These are phyloP conservation scores for Rubus parviflorus DNA, from an alignment of 306 rosid species.

Conservation along the genomic window DNA sequence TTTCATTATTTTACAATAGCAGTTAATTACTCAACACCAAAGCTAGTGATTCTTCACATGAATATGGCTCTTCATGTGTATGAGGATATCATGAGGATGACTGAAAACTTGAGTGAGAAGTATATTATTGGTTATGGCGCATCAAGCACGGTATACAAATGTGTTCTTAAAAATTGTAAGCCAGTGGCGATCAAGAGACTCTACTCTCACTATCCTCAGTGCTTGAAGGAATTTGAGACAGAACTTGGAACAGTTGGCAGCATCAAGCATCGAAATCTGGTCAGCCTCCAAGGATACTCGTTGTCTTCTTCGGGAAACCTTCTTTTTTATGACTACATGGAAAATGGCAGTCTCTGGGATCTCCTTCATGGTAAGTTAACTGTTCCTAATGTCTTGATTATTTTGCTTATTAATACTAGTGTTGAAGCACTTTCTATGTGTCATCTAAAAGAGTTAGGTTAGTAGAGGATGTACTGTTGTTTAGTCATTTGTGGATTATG, in stretches of 20 bases:
- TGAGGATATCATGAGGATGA: conserved; percentile 95
- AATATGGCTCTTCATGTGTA: conserved; percentile 93
- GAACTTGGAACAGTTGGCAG: conserved; percentile 88
- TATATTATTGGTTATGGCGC: conserved; percentile 88
- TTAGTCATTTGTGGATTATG: no score
- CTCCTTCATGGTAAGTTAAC: conserved; percentile 73
- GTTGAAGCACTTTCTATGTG: background rate
- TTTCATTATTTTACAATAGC: conserved; percentile 31
- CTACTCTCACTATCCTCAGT: conserved; percentile 73
- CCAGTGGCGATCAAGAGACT: conserved; percentile 91
- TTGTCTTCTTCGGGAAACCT: conserved; percentile 84
- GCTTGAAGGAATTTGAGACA: conserved; percentile 78
- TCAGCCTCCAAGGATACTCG: conserved; percentile 90
- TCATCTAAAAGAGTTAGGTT: background rate
- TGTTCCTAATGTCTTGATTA: background rate
- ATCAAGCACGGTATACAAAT: conserved; percentile 94
- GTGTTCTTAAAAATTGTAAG: conserved; percentile 90
- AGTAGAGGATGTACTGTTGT: background rate
- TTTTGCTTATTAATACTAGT: background rate
- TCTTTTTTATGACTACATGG: conserved; percentile 96
- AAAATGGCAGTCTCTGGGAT: conserved; percentile 95
- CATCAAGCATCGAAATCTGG: conserved; percentile 93
- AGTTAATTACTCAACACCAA: conserved; percentile 71
- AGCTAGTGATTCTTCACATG: conserved; percentile 92
- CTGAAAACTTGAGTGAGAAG: conserved; percentile 87